phyloP scores from a whole-genome alignment of 352 stramenopile species.

The Elongisporangium undulatum region DNA sequence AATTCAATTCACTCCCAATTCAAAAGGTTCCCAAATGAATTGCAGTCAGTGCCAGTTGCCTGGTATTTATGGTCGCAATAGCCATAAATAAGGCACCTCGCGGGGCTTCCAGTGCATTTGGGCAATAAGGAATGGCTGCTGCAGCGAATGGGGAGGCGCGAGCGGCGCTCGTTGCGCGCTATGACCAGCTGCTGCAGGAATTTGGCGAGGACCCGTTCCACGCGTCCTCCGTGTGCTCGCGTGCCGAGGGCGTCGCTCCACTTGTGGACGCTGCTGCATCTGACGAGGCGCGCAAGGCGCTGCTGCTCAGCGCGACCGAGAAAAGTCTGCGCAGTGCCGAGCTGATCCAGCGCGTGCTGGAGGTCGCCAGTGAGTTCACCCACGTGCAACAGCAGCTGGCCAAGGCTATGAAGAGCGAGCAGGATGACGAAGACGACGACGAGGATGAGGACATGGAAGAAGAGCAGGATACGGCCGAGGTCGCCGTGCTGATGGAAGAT shows the following conservation, averaged over 20 bases:
- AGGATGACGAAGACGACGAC: constrained; percentile 25
- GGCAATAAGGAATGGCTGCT: background rate
- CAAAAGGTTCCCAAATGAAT: background rate
- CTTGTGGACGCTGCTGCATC: constrained; percentile 15
- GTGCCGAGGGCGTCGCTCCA: constrained; percentile 30
- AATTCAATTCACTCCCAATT: background rate
- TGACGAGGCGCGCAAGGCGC: constrained; percentile 24
- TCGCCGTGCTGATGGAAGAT: constrained; percentile 54
- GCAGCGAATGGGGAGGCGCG: constrained; percentile 2
- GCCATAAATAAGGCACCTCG: background rate
- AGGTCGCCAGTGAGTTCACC: constrained; percentile 38
- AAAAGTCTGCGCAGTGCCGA: constrained; percentile 72
- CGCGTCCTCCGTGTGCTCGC: constrained; percentile 17
- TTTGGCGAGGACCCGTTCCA: constrained; percentile 61
- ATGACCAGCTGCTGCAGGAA: constrained; percentile 53
- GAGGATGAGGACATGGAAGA: constrained; percentile 25
- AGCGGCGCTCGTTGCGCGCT: constrained; percentile 24
- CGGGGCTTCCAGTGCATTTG: background rate
- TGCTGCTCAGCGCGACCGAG: constrained; percentile 34
- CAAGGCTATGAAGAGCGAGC: constrained; percentile 16
- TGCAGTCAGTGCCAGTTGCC: background rate
- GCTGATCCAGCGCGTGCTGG: constrained; percentile 71
- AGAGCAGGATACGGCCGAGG: constrained; percentile 10
- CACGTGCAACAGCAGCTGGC: constrained; percentile 39
- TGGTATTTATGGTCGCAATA: background rate